Evolutionary conservation across 1,139 yeast genomes (phyloP).

Genomic region (Zygoascus sp.): DNA sequence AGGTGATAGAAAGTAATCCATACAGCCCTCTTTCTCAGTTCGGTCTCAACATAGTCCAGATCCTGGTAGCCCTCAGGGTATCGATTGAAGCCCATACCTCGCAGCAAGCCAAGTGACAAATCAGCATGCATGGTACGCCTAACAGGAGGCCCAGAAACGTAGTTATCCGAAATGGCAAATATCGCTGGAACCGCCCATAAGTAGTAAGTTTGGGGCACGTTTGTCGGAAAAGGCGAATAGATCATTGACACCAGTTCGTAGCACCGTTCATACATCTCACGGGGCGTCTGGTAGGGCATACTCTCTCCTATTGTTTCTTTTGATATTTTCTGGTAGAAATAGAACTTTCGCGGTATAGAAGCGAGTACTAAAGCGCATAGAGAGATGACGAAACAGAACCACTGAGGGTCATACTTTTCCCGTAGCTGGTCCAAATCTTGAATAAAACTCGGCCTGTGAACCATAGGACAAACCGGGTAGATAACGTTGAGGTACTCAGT

Average conservation of each 20-base stretch:
- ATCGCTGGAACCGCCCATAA: slow-evolving; percentile 7
- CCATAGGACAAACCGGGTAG: slow-evolving; percentile 12
- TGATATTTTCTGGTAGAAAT: slow-evolving; percentile 5
- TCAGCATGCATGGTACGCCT: slow-evolving; percentile 1
- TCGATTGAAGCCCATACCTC: slow-evolving; percentile 1
- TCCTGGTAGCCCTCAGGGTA: slow-evolving; percentile 11
- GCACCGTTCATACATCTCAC: slow-evolving; percentile 11
- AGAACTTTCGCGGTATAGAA: slow-evolving; percentile 11
- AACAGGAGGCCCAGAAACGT: not conserved
- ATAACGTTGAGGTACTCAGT: slow-evolving; percentile 4
- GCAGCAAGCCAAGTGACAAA: slow-evolving; percentile 6
- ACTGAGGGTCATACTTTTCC: slow-evolving; percentile 10
- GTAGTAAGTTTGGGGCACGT: not conserved
- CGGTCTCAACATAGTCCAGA: slow-evolving; percentile 5
- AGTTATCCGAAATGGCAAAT: slow-evolving; percentile 4
- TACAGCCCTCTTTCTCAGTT: slow-evolving; percentile 11
- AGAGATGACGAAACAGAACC: slow-evolving; percentile 6
- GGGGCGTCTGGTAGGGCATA: slow-evolving; percentile 6
- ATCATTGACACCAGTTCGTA: not conserved
- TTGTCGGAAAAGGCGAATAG: not conserved
- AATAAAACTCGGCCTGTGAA: slow-evolving; percentile 12
- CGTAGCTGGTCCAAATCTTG: slow-evolving; percentile 6
- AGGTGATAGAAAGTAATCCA: slow-evolving; percentile 10
- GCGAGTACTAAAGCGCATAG: slow-evolving; percentile 11
- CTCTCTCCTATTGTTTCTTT: not conserved